Percentiles rank a stretch among this genome's conserved stretches.
Evolutionary conservation across 495 filamentous ascomycete genomes (phyloP).

Genomic region (Pseudotulostoma volvatum): DNA sequence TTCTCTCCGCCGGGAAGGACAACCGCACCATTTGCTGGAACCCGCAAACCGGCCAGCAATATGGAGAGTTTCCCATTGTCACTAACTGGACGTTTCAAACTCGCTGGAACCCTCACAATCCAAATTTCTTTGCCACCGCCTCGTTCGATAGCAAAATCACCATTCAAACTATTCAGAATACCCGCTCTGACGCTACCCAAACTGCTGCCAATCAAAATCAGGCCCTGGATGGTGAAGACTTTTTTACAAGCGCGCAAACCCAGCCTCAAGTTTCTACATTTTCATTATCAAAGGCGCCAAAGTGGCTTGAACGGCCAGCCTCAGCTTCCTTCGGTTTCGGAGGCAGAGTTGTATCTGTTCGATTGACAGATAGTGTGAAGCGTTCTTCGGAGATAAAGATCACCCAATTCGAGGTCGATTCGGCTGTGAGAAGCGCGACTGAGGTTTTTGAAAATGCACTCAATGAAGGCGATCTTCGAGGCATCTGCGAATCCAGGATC

Average conservation of each 20-base stretch:
- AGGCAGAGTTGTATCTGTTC: slow-evolving; percentile 75
- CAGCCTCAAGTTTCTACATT: slow-evolving; percentile 82
- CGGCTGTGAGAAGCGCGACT: slow-evolving; percentile 64
- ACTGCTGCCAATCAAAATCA: slow-evolving; percentile 42
- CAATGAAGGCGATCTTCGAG: slow-evolving; percentile 55
- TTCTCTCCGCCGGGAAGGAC: slow-evolving; percentile 93
- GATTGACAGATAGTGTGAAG: slow-evolving; percentile 40
- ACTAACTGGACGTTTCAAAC: slow-evolving; percentile 99
- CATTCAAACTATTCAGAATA: slow-evolving; percentile 85
- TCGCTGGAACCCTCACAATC: slow-evolving; percentile 85
- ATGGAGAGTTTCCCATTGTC: slow-evolving; percentile 89
- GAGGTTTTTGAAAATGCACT: slow-evolving; percentile 75
- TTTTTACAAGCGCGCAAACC: slow-evolving; percentile 84
- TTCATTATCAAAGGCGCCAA: slow-evolving; percentile 69
- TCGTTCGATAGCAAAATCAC: slow-evolving; percentile 94
- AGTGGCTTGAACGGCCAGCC: slow-evolving; percentile 75
- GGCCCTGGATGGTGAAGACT: slow-evolving; percentile 78
- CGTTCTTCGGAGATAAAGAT: slow-evolving; percentile 67
- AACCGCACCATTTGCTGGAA: slow-evolving; percentile 95
- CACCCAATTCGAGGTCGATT: slow-evolving; percentile 75
- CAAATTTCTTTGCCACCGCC: slow-evolving; percentile 77
- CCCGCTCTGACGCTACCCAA: slow-evolving; percentile 36
- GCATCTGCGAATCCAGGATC: slow-evolving; percentile 69
- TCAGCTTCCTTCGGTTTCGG: slow-evolving; percentile 92
- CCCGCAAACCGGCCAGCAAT: slow-evolving; percentile 67